Evolutionary conservation across 2,329 filamentous ascomycete species (phyloP).

Genomic region (Trichophyton simii): DNA sequence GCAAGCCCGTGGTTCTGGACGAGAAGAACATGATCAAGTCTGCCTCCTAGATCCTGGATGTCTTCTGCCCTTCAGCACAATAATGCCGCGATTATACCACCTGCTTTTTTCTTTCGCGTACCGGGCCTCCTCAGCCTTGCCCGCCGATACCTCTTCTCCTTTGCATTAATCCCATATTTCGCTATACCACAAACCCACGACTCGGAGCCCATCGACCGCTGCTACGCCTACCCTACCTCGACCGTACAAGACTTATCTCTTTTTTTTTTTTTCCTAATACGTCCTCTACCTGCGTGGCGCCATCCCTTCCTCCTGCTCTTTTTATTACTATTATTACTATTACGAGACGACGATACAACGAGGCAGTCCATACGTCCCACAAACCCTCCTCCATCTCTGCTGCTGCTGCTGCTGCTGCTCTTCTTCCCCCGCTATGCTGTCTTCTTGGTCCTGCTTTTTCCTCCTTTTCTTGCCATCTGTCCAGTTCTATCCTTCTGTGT

Average conservation of each 20-base stretch:
- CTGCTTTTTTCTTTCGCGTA: not conserved
- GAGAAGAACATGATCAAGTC: conserved; percentile 25
- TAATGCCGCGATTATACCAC: not conserved
- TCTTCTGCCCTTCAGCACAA: not conserved
- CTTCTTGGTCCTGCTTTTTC: not conserved
- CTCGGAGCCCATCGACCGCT: not conserved
- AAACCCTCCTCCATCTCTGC: not conserved
- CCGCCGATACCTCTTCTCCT: not conserved
- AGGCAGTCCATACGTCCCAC: not conserved
- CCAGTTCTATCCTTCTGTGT: conserved; percentile 6
- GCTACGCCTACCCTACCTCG: not conserved
- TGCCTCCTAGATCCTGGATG: not conserved
- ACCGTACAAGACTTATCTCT: not conserved
- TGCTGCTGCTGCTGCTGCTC: not conserved
- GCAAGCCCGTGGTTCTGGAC: conserved; percentile 43
- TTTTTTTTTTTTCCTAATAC: not conserved
- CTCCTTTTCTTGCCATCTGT: not conserved
- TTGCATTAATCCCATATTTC: not conserved
- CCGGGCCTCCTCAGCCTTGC: not conserved
- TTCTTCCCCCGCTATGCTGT: not conserved
- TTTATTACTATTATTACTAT: too few species aligned
- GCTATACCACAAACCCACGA: not conserved
- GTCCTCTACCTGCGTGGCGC: not conserved
- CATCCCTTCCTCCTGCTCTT: too few species aligned
- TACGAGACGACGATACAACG: not conserved